Conservation (phyloP, 148 eudicot species). For the Fagopyrum homotropicum region DNA sequence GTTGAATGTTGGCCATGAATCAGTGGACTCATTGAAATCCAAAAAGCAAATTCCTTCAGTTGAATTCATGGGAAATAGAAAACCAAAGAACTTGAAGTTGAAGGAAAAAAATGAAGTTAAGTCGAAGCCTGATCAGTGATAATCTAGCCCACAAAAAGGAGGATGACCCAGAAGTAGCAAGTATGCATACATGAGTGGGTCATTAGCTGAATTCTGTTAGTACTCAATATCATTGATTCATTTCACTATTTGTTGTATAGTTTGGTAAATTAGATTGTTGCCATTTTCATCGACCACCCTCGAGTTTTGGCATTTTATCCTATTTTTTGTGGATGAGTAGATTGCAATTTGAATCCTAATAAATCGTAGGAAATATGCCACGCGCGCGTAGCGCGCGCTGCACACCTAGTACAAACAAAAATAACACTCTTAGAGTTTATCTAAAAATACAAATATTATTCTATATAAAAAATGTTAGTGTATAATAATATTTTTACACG, state of each 20-base stretch:
- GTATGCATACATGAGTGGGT: conserved; percentile 21
- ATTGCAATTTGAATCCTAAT: not conserved
- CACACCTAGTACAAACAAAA: no score
- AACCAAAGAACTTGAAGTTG: conserved; percentile 29
- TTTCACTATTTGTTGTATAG: not conserved
- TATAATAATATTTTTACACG: no score
- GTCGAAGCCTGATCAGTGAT: conserved; percentile 28
- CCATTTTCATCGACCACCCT: not conserved
- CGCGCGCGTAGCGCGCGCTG: no score
- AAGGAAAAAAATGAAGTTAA: conserved; percentile 11
- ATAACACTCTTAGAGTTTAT: no score
- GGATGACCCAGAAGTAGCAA: conserved; percentile 39
- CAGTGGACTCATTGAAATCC: conserved; percentile 24
- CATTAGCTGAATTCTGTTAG: not conserved
- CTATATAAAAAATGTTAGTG: no score
- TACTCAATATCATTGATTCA: not conserved
- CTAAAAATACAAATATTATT: no score
- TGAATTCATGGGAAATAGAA: conserved; percentile 26
- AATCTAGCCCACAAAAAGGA: conserved; percentile 22
- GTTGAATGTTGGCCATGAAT: conserved; percentile 24
- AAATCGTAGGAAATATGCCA: conserved; percentile 35
- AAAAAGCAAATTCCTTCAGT: conserved; percentile 23
- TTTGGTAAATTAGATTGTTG: not conserved
- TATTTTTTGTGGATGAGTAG: not conserved
- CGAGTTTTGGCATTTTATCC: not conserved